Base-by-base conservation (phyloP, 306 rosid species). In the Vicia villosa region DNA sequence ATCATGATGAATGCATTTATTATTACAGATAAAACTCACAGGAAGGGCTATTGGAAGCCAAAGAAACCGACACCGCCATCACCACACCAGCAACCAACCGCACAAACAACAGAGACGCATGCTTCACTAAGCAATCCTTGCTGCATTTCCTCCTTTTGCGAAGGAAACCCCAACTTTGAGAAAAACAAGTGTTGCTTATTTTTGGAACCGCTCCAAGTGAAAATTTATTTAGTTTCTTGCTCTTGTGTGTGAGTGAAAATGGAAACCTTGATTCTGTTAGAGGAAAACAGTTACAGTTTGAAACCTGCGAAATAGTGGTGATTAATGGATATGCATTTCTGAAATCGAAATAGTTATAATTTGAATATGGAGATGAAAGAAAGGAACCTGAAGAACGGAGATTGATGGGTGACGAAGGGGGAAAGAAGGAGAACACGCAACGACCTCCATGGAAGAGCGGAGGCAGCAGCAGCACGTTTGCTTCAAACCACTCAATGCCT, bases 31-130 rank as follows among this genome's bases (percentile, higher is more conserved):
- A 22, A 60, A 59, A 74, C 62, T 75, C 80, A 94, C 98, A 79
- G 3, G 96, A 82, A 37, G 96, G 63, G 30, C 30, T 80, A 68
- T 59, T 82, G 66, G 85, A 69, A 66, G 83, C 79, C 73, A 85
- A 75, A 64, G 91, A 88, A 81, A 85, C 86, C 21, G 98, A 82
- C 88, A 87, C 70, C 38, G 79, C 86, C 78, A 94, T 73, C 96
- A 90, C 81, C 66, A 90, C 76, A 49, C 90, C 92, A 61, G 82
- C 83, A 59, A 79, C 79, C 28, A 83, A 67, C 30, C 85, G 85
- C 55, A 80, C 86, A 70, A 83, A 78, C 7, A 54, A 63, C 68
- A 84, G 9, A 55, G 86, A 77, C 3, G 81, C 77, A 38, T 77
- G 82, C 49, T 50, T 80, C 50, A 76, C 85, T 19, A 85, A 80